Evolutionary conservation across 2,329 filamentous ascomycete species (phyloP).

Genomic region (Trichoderma breve): DNA sequence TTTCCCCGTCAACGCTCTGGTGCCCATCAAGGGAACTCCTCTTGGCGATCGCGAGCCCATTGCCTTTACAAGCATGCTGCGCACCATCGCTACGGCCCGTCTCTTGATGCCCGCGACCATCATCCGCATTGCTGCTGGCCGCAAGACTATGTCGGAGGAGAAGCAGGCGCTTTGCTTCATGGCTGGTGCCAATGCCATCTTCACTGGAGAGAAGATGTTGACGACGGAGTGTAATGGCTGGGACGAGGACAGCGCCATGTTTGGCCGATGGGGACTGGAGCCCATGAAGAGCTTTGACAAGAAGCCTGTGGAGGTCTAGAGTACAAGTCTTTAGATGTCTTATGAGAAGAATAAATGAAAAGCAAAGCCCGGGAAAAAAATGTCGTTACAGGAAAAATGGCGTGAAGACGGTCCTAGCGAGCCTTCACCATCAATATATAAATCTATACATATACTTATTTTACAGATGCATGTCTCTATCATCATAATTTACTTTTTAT

Average conservation of each 20-base stretch:
- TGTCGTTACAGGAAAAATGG: neutral
- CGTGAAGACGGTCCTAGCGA: neutral
- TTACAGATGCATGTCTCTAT: neutral
- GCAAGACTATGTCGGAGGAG: slow-evolving; percentile 82
- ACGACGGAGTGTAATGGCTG: slow-evolving; percentile 89
- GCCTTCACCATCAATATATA: neutral
- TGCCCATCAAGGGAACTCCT: slow-evolving; percentile 87
- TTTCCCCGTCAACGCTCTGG: slow-evolving; percentile 87
- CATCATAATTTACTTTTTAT: slow-evolving; percentile 16
- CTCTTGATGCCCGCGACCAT: slow-evolving; percentile 83
- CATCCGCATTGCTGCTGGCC: slow-evolving; percentile 79
- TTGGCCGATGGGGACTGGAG: slow-evolving; percentile 75
- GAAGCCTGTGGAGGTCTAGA: slow-evolving; percentile 29
- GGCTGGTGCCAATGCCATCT: slow-evolving; percentile 90
- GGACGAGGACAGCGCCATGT: slow-evolving; percentile 84
- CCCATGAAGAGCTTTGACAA: slow-evolving; percentile 64
- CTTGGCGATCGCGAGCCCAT: slow-evolving; percentile 72
- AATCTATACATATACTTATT: neutral
- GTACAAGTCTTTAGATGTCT: neutral
- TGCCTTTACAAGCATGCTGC: slow-evolving; percentile 72
- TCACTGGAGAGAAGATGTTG: slow-evolving; percentile 94
- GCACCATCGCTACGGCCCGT: slow-evolving; percentile 80
- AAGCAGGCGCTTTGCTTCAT: slow-evolving; percentile 88
- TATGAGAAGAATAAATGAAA: neutral
- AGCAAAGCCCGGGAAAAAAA: neutral